Evolutionary conservation across 352 stramenopile genomes (phyloP).

Genomic region (Phytopythium kandeliae): DNA sequence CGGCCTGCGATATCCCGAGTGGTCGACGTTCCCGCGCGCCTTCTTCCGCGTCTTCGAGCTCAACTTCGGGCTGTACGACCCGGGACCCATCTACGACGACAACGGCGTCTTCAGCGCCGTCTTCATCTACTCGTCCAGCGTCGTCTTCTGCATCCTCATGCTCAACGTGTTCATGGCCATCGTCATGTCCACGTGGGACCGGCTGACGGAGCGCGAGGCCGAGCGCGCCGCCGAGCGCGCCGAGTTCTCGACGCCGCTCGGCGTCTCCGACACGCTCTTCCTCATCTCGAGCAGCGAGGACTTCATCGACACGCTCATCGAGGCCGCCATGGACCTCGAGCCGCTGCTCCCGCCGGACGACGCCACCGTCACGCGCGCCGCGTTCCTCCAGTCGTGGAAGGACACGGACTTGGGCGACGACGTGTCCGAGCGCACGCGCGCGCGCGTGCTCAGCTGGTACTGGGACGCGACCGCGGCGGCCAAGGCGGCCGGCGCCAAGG

Average conservation of each 20-base stretch:
- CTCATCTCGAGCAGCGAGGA: slow-evolving; percentile 56
- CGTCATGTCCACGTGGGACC: slow-evolving; percentile 68
- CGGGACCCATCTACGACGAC: slow-evolving; percentile 59
- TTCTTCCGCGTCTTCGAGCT: slow-evolving; percentile 71
- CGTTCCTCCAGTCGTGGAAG: slow-evolving; percentile 41
- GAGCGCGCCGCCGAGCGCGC: slow-evolving; percentile 39
- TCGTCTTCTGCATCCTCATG: slow-evolving; percentile 75
- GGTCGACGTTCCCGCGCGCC: slow-evolving; percentile 50
- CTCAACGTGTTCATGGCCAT: slow-evolving; percentile 78
- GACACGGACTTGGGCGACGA: slow-evolving; percentile 26
- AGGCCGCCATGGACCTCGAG: slow-evolving; percentile 44
- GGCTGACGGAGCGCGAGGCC: slow-evolving; percentile 43
- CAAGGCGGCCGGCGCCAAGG: slow-evolving; percentile 2
- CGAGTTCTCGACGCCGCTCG: slow-evolving; percentile 36
- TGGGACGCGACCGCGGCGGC: slow-evolving; percentile 31
- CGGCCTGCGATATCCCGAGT: slow-evolving; percentile 53
- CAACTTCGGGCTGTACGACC: slow-evolving; percentile 68
- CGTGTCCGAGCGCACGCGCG: slow-evolving; percentile 29
- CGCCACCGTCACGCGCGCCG: slow-evolving; percentile 17
- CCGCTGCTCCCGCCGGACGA: slow-evolving; percentile 11
- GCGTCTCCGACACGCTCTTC: slow-evolving; percentile 34
- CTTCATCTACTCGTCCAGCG: slow-evolving; percentile 65
- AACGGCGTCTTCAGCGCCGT: slow-evolving; percentile 54
- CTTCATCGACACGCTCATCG: slow-evolving; percentile 50
- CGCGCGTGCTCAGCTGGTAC: slow-evolving; percentile 49